Conservation (phyloP, 1,284 basidiomycete species). For the Coriolopsis trogii region DNA sequence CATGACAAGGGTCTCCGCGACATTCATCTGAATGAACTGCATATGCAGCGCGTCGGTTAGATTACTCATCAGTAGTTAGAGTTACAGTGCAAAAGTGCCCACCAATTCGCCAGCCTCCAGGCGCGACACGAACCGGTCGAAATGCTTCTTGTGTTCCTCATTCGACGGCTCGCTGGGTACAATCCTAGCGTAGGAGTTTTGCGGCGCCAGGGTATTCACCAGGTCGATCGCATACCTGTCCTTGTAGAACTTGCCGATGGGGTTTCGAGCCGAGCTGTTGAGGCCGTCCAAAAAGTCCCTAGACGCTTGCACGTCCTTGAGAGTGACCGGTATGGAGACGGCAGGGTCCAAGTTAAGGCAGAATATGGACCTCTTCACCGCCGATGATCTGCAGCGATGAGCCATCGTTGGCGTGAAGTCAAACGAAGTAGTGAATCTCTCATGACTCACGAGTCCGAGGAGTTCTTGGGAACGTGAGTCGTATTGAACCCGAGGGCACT, state of each 20-base stretch:
- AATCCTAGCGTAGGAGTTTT: slow-evolving; percentile 28
- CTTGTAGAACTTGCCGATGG: slow-evolving; percentile 35
- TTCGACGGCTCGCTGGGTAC: slow-evolving; percentile 12
- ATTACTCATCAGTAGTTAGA: background rate
- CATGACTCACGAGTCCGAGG: slow-evolving; percentile 2
- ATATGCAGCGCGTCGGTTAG: background rate
- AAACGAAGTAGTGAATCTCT: background rate
- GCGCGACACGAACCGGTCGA: slow-evolving; percentile 28
- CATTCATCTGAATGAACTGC: slow-evolving; percentile 33
- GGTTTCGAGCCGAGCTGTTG: slow-evolving; percentile 14
- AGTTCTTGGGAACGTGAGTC: background rate
- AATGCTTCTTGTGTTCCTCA: slow-evolving; percentile 25
- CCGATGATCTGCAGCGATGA: background rate
- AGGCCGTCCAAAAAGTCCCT: slow-evolving; percentile 19
- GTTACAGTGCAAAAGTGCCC: slow-evolving; percentile 1
- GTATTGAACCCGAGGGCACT: slow-evolving; percentile 11
- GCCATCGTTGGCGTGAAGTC: background rate
- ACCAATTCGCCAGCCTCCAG: slow-evolving; percentile 29
- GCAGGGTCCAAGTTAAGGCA: slow-evolving; percentile 26
- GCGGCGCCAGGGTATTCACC: slow-evolving; percentile 22
- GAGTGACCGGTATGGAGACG: slow-evolving; percentile 22
- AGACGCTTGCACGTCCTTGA: slow-evolving; percentile 29
- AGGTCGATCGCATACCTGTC: slow-evolving; percentile 24
- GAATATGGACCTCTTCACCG: slow-evolving; percentile 9
- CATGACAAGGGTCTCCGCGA: slow-evolving; percentile 28